These are phyloP conservation scores for Globisporangium splendens DNA, from an alignment of 352 stramenopile species.

Conservation along the genomic window DNA sequence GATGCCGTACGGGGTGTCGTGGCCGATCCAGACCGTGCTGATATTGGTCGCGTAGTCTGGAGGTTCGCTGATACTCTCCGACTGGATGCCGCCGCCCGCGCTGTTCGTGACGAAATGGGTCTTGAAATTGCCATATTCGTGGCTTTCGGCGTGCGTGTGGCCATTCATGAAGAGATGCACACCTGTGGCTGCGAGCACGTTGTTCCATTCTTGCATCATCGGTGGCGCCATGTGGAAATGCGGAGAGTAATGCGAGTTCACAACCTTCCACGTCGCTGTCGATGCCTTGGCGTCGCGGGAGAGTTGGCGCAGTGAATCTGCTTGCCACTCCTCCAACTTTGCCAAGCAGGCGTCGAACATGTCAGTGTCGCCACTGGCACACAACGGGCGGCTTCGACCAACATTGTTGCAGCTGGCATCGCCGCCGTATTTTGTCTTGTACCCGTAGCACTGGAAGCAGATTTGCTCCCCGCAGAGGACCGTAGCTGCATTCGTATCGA, in stretches of 20 bases:
- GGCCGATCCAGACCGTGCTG: constrained; percentile 47
- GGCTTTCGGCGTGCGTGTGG: constrained; percentile 71
- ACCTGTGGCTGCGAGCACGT: constrained; percentile 36
- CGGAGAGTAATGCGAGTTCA: constrained; percentile 76
- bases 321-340: constrained; percentile 54
- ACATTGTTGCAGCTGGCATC: constrained; percentile 38
- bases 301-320: constrained; percentile 58
- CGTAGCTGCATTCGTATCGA: constrained; percentile 58
- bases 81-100: constrained; percentile 67
- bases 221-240: constrained; percentile 66
- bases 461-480: constrained; percentile 60
- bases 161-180: constrained; percentile 71
- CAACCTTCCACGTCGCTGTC: constrained; percentile 64
- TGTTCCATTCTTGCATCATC: constrained; percentile 68
- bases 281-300: constrained; percentile 42
- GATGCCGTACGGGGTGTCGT: constrained; percentile 61
- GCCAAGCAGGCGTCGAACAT: constrained; percentile 62
- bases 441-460: constrained; percentile 79
- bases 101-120: constrained; percentile 77
- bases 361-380: constrained; percentile 43
- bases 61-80: constrained; percentile 57
- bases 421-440: constrained; percentile 50
- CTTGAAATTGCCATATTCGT: constrained; percentile 64
- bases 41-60: constrained; percentile 43
- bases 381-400: constrained; percentile 42